Percentiles rank a stretch among this genome's conserved stretches.
Conservation (phyloP, 257 asterid genomes). For the Ehretia macrophylla region DNA sequence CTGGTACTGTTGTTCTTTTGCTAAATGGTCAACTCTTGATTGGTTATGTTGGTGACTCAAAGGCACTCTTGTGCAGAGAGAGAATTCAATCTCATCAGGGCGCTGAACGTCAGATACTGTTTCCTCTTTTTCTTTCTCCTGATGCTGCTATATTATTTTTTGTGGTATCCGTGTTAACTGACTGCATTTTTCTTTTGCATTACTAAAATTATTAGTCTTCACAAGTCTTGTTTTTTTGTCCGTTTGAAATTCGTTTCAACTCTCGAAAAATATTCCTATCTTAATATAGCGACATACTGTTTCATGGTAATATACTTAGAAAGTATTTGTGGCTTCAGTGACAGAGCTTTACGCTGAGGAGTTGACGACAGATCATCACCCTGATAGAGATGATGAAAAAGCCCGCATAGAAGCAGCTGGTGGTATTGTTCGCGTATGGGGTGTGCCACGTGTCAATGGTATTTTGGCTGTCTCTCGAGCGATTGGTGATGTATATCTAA, state of each 20-base stretch:
- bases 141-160: background rate
- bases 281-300: background rate
- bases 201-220: no score
- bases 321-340: constrained; percentile 17
- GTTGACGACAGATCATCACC: constrained; percentile 72
- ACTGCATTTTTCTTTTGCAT: no score
- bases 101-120: constrained; percentile 31
- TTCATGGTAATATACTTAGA: no score
- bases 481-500: constrained; percentile 57
- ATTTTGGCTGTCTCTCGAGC: constrained; percentile 69
- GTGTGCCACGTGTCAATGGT: constrained; percentile 71
- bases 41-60: constrained; percentile 69
- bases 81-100: constrained; percentile 19
- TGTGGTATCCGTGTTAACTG: no score
- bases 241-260: no score
- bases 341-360: constrained; percentile 39
- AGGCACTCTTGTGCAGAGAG: constrained; percentile 57
- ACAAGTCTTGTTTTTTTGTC: no score
- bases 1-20: constrained; percentile 47
- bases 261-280: no score
- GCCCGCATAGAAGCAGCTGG: constrained; percentile 50
- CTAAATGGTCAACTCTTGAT: constrained; percentile 42
- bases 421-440: constrained; percentile 31
- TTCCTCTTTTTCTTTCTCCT: background rate
- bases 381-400: constrained; percentile 64